Percentiles rank a stretch among this genome's conserved stretches.
phyloP scores from a whole-genome alignment of 331 rosid species.

The Arachis monticola region DNA sequence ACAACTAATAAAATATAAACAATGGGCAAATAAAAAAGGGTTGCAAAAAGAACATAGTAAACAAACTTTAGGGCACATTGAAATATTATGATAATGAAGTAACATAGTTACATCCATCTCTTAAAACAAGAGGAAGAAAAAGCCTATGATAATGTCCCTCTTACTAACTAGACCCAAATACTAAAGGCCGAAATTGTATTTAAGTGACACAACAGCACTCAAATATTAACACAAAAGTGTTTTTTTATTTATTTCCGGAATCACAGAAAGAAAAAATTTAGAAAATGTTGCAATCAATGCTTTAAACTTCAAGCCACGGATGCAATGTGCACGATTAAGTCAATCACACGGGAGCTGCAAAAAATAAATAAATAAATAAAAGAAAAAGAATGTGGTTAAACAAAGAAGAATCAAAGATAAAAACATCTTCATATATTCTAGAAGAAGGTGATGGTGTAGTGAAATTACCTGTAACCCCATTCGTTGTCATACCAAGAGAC shows the following conservation, averaged over 20 bases:
- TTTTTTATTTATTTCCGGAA: slow-evolving; percentile 41
- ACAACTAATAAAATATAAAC: neutral
- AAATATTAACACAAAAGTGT: slow-evolving; percentile 23
- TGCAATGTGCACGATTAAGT: slow-evolving; percentile 76
- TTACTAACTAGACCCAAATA: neutral
- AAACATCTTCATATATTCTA: too few relatives aligned
- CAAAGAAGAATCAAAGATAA: too few relatives aligned
- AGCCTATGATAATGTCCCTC: slow-evolving; percentile 3
- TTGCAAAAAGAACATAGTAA: neutral
- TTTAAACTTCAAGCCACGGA: slow-evolving; percentile 46
- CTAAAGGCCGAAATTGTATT: slow-evolving; percentile 16
- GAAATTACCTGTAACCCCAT: slow-evolving; percentile 84
- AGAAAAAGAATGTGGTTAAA: too few relatives aligned
- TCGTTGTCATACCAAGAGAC: slow-evolving; percentile 94
- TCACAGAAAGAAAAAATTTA: slow-evolving; percentile 24
- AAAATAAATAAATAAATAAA: neutral
- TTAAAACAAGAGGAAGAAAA: slow-evolving; percentile 29
- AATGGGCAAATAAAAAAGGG: neutral
- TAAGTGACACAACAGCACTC: slow-evolving; percentile 12
- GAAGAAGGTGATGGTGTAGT: neutral
- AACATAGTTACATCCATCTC: slow-evolving; percentile 11
- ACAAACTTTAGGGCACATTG: slow-evolving; percentile 26
- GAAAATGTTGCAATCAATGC: slow-evolving; percentile 20
- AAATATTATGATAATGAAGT: neutral
- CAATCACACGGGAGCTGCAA: slow-evolving; percentile 80